A percentile compares a stretch with the other conserved stretches of the same genome.
Conservation (phyloP, 2,329 filamentous ascomycete genomes). For the Arthrinium phaeospermum region DNA sequence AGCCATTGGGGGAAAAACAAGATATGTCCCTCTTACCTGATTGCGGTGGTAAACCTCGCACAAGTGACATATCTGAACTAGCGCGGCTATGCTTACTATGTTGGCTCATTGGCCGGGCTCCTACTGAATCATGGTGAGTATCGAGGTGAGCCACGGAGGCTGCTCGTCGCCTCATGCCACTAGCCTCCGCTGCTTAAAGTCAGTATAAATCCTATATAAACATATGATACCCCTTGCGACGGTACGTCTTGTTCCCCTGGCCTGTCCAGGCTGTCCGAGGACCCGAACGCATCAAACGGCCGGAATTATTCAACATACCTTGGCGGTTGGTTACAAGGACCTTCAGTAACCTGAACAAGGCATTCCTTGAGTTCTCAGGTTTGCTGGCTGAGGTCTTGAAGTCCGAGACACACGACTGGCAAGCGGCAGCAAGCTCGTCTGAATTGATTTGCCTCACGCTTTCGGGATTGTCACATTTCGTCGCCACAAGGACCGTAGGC, state of each 20-base stretch:
- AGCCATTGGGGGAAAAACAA: conserved; percentile 56
- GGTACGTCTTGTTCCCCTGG: neutral
- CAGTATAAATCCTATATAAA: neutral
- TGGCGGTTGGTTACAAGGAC: conserved; percentile 70
- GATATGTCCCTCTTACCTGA: conserved; percentile 48
- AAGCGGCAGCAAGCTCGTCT: conserved; percentile 65
- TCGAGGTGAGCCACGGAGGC: conserved; percentile 68
- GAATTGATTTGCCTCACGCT: conserved; percentile 74
- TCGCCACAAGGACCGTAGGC: conserved; percentile 82
- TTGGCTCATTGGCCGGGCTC: conserved; percentile 60
- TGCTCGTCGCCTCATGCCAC: conserved; percentile 58
- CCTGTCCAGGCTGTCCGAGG: neutral
- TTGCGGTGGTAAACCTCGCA: conserved; percentile 58
- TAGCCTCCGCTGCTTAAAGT: conserved; percentile 42
- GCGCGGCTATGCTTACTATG: conserved; percentile 72
- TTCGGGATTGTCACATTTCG: conserved; percentile 84
- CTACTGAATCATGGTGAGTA: conserved; percentile 52
- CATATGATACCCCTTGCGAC: neutral
- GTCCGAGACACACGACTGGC: conserved; percentile 72
- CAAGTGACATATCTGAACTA: conserved; percentile 71
- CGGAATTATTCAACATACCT: conserved; percentile 60
- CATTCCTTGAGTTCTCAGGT: conserved; percentile 75
- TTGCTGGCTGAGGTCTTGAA: conserved; percentile 75
- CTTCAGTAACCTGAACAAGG: conserved; percentile 76
- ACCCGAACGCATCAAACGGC: neutral